Base-by-base conservation (phyloP, 2,329 filamentous ascomycete genomes). In the Trichoderma sp. region DNA sequence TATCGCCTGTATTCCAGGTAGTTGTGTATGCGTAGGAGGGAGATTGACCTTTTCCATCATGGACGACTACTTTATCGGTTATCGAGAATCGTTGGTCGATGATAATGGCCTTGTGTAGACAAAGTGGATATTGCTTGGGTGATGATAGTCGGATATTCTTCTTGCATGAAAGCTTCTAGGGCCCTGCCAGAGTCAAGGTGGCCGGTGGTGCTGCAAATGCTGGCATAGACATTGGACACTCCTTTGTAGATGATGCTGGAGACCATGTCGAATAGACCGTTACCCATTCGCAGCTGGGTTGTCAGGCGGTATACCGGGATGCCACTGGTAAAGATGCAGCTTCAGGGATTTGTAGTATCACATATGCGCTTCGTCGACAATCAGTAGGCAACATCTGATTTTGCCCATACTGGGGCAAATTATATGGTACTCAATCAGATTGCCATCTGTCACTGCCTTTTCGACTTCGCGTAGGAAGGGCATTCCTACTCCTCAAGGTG, bases 251-350 rank as follows among this genome's bases (percentile, higher is more conserved):
- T 32, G 55, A 58, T 30, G 26, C 8, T 11, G 13, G 26, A 32
- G 15, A n/a, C 17, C 8, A 30, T 30, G 1, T 58, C 17, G 8
- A 20, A 58, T 3, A 65, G 39, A 0, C 28, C 28, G 3, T 23
- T 6, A 13, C 73, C 73, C 73, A 76, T 77, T 0, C 77, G 77
- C 1, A 76, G 47, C 8, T 78, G 74, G 55, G 55, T 58, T n/a
- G 26, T 64, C 0, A 77, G 70, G 1, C 73, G 74, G 34, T 72
- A 76, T 3, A 76, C 64, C 0, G 75, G 74, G 57, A 71, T 70
- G 3, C 74, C 74, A 8, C 7, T 3, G 36, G 15, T 8, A 17
- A 39, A 17, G 36, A 39, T 17, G 39, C 3, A n/a, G 17, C 17
- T 39, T 39, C 7, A 7, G 36, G 15, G 36, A 3, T 43, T 43